Evolutionary conservation across 805 yeast species (phyloP).

Genomic region (Nematodospora valgi): DNA sequence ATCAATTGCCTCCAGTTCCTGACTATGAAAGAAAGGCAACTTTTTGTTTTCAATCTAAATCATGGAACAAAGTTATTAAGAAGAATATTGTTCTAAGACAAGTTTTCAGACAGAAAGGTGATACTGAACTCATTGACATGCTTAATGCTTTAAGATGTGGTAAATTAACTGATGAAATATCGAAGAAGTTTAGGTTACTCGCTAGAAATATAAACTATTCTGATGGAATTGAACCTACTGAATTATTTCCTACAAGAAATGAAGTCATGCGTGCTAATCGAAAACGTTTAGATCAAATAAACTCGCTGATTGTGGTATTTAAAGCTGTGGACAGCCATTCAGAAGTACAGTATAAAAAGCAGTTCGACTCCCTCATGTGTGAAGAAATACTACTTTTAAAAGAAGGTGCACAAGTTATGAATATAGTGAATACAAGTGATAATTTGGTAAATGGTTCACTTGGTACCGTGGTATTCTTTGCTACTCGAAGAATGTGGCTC

Average conservation of each 20-base stretch:
- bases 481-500: conserved; percentile 22
- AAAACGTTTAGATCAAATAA: conserved; percentile 35
- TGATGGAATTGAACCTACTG: conserved; percentile 87
- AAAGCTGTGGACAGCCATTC: conserved; percentile 34
- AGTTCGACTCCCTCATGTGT: conserved; percentile 68
- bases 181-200: conserved; percentile 47
- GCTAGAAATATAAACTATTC: conserved; percentile 54
- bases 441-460: conserved; percentile 85
- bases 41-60: conserved; percentile 72
- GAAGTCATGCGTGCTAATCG: conserved; percentile 81
- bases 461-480: conserved; percentile 67
- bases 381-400: conserved; percentile 61
- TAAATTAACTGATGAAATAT: conserved; percentile 47
- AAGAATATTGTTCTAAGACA: conserved; percentile 68
- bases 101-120: conserved; percentile 89
- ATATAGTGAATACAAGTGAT: conserved; percentile 76
- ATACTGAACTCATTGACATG: conserved; percentile 68
- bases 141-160: conserved; percentile 81
- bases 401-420: conserved; percentile 92
- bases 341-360: conserved; percentile 18
- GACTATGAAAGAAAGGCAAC: conserved; percentile 27
- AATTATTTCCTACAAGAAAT: conserved; percentile 76
- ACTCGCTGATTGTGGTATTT: conserved; percentile 43
- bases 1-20: conserved; percentile 89
- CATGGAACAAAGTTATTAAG: conserved; percentile 65